Evolutionary conservation across 352 stramenopile species (phyloP), one percentile per base, ranked within the genome.

Genomic region (Pythium monospermum): DNA sequence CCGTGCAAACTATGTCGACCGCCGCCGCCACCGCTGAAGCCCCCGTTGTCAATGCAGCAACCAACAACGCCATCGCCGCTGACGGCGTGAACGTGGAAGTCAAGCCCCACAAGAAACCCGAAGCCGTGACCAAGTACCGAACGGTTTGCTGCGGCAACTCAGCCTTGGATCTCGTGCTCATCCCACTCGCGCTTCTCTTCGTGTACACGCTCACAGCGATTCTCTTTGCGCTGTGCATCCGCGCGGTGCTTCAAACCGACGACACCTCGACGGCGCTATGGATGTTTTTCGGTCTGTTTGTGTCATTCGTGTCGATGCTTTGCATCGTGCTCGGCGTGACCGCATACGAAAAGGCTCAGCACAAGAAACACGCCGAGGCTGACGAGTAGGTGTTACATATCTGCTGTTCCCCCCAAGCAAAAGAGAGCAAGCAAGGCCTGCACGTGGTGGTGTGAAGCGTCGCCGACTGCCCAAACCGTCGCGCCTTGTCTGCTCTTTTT

Each of bases 211-310:
- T 91, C 38, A 83, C 82, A 27, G 74, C 61, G 43, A 68, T 73
- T 18, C 68, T 89, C 48, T 91, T 89, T 39, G 80, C 70, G 44
- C 74, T 87, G 18, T 87, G 75, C 66, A 81, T 69, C 35, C 73
- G 72, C 47, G 71, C 77, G 11, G 75, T 89, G 46, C 58, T 89
- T n/a, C 75, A 87, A 59, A 89, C 77, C 38, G 73, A 87, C 40
- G 73, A 91, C 57, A 85, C 77, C 28, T 71, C 73, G 44, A 81
- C 80, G n/a, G 73, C 77, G 54, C 67, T 91, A n/a, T 91, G 80
- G 80, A 68, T 71, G 37, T 88, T 91, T 65, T 91, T 89, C 51
- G 76, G 69, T 26, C 62, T 87, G 56, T 91, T 83, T 55, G 69
- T 76, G 16, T 59, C 61, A 41, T 88, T 85, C 61, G 28, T 88